A percentile compares a stretch with the other conserved stretches of the same genome.
These are phyloP conservation scores for Cladosporium sp. DNA, from an alignment of 2,329 filamentous ascomycete species.

Conservation along the genomic window DNA sequence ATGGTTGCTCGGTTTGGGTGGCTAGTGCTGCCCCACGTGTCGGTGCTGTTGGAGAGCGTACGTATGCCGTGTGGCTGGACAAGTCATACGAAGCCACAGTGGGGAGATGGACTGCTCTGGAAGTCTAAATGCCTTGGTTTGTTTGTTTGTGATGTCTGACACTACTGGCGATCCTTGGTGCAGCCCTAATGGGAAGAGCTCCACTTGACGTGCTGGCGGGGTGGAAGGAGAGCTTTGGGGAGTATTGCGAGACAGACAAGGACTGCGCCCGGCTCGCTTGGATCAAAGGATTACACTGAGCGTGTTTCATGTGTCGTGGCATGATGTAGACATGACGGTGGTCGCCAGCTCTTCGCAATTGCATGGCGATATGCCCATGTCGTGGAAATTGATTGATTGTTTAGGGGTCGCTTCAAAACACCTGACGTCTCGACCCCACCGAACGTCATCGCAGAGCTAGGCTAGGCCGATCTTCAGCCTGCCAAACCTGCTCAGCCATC, in stretches of 20 bases:
- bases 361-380: not conserved
- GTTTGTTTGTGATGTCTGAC: not conserved
- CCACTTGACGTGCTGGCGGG: constrained; percentile 2
- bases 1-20: not conserved
- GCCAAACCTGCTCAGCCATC: constrained; percentile 3
- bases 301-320: not conserved
- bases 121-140: constrained; percentile 4
- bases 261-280: not conserved
- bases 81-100: constrained; percentile 2
- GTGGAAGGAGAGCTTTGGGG: not conserved
- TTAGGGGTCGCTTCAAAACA: not conserved
- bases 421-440: not conserved
- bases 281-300: not conserved
- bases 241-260: not conserved
- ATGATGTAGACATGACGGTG: not conserved
- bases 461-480: not conserved
- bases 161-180: constrained; percentile 2
- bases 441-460: not conserved
- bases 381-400: not conserved
- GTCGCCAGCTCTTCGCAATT: no score
- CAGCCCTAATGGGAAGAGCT: constrained; percentile 1
- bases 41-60: not conserved
- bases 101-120: not conserved
- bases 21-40: constrained; percentile 1
- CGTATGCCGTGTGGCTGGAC: not conserved